Conservation (phyloP, 192 early-diverging fungal species). For the Backusella westeae region DNA sequence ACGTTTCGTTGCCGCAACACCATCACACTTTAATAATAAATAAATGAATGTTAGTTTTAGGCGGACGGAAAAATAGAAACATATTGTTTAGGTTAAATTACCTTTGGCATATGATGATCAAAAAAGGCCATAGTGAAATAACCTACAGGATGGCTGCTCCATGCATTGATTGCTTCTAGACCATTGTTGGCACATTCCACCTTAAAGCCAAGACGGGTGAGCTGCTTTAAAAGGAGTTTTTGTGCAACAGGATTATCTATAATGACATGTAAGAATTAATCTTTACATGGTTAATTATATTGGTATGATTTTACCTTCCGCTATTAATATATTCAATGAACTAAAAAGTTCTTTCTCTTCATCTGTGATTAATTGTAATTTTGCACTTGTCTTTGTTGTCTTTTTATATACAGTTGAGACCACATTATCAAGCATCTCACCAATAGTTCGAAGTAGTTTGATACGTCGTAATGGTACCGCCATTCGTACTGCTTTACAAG, state of each 20-base stretch:
- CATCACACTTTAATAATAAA: conserved; percentile 32
- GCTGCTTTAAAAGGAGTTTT: conserved; percentile 44
- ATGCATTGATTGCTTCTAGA: conserved; percentile 40
- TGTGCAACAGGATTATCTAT: conserved; percentile 49
- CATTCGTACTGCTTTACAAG: conserved; percentile 34
- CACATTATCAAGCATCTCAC: conserved; percentile 34
- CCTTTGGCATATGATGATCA: conserved; percentile 55
- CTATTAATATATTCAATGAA: conserved; percentile 43
- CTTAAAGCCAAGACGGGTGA: conserved; percentile 41
- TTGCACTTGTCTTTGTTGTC: conserved; percentile 23
- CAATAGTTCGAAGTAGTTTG: conserved; percentile 45
- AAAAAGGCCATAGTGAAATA: conserved; percentile 50
- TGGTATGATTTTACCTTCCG: conserved; percentile 34
- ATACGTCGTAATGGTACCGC: conserved; percentile 38
- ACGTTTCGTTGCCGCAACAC: conserved; percentile 49
- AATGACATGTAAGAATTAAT: not conserved
- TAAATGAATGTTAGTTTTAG: not conserved
- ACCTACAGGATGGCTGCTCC: conserved; percentile 37
- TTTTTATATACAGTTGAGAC: conserved; percentile 30
- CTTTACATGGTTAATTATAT: not conserved
- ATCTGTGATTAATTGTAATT: conserved; percentile 29
- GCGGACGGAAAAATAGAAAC: not conserved
- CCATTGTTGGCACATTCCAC: conserved; percentile 54
- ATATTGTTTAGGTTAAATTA: not conserved
- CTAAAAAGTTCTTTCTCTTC: conserved; percentile 40